Base-by-base conservation (phyloP, 176 grass and related monocot species). In the Aechmea fasciata region DNA sequence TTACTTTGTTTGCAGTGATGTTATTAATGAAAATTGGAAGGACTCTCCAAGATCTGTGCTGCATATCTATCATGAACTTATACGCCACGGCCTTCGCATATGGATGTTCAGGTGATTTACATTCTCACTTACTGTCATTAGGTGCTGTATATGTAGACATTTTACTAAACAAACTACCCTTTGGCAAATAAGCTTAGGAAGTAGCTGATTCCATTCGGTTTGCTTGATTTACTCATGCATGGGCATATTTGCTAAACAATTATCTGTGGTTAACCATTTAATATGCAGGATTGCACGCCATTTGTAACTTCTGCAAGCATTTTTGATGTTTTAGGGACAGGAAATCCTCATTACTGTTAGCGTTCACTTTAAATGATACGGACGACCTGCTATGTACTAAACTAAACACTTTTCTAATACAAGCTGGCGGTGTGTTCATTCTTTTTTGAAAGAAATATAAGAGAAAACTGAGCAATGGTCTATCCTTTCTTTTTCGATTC, bases 41-140 rank as follows among this genome's bases (percentile, higher is more conserved):
- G 94, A 93, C 66, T 82, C 72, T 0, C 77, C 88, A 79, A 87
- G 74, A 75, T 93, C 94, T 48, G 94, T 93, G 63, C 66, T 99
- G 67, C 82, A 92, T 85, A 90, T 93, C 55, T 93, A 90, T 63
- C 86, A 82, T 59, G 94, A 99, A 69, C 94, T 99, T 79, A 93
- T 90, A 77, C 71, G 81, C 1, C 70, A 80, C 75, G 87, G 94
- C 2, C 89, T 96, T 74, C 94, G 89, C 51, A 93, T 99, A 81
- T 99, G 94, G 94, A 80, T 99, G 78, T 99, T 99, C 89, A 99
- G 93, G 93, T 92, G 71, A 91, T 77, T 82, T 41, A 73, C 73
- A 17, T 18, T 19, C 74, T 63, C 55, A 23, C 50, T n/a, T 24
- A 22, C 8, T 61, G 15, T 61, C 55, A 61, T 19, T 61, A 61